Evolutionary conservation across 345 rosid genomes (phyloP).

Genomic region (Eucalyptus cladocalyx): DNA sequence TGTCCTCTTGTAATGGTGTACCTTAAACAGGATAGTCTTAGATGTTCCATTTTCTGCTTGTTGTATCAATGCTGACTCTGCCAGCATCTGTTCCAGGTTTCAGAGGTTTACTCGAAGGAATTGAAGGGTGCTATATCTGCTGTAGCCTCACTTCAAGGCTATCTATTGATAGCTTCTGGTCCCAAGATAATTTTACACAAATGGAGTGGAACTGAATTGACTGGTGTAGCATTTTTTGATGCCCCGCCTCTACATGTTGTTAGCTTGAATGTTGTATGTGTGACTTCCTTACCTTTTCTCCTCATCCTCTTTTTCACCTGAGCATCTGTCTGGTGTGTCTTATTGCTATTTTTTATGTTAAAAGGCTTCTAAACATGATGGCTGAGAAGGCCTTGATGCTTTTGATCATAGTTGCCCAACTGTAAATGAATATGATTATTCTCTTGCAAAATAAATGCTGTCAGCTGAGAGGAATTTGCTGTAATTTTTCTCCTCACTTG

Average conservation of each 20-base stretch:
- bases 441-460: neutral
- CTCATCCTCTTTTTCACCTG: neutral
- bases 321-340: neutral
- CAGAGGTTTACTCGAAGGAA: slow-evolving; percentile 93
- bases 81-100: slow-evolving; percentile 30
- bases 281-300: neutral
- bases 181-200: slow-evolving; percentile 89
- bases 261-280: slow-evolving; percentile 90
- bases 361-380: neutral
- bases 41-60: neutral
- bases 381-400: neutral
- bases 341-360: neutral
- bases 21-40: neutral
- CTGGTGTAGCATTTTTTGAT: slow-evolving; percentile 86
- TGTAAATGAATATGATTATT: neutral
- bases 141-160: slow-evolving; percentile 97
- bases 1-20: neutral
- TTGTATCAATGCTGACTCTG: neutral
- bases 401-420: neutral
- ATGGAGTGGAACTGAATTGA: slow-evolving; percentile 89
- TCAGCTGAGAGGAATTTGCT: neutral
- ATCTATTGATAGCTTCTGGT: slow-evolving; percentile 88
- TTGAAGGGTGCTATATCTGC: slow-evolving; percentile 98
- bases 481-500: neutral
- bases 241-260: slow-evolving; percentile 92